Evolutionary conservation across 768 basidiomycete genomes (phyloP), one percentile per base, ranked within the genome.

Genomic region (Collybia sp.): DNA sequence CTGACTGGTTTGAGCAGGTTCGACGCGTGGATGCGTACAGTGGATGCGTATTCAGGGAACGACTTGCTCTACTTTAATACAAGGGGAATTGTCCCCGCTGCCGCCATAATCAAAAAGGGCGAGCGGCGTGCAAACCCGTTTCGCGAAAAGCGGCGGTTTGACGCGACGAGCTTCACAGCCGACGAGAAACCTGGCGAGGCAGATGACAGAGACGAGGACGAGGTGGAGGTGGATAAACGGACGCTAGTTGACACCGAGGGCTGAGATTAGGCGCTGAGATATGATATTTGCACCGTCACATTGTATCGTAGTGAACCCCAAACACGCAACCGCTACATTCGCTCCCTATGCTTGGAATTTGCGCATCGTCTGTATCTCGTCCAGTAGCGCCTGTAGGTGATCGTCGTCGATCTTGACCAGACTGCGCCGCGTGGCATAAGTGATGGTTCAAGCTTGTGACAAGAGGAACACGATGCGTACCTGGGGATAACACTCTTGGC

Each of bases 401-500:
- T 95, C 92, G 52, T 94, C 93, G 49, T 94, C 92, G 42, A 91
- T 80, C 59, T 91, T 91, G 17, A 88, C 82, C 20, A 95, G 75
- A 63, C 92, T 93, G 44, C 5, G 34, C 32, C 39, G 10, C 17
- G 12, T 45, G 40, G 37, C 17, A 42, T 33, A 6, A 34, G 17
- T 43, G 16, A 30, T 12, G 12, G 32, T 31, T 31, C 4, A 42
- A n/a, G 17, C 15, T 34, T 15, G 33, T 10, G 30, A 40, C 12
- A 40, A 35, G 2, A 31, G n/a, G 19, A 43, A 35, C 10, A 11
- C n/a, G 9, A 9, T 32, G 55, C 69, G 15, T 43, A 86, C 92
- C 91, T 94, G 6, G 93, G 93, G 30, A 95, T 71, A 44, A 93
- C 77, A 56, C 92, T 92, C 70, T 93, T 94, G 19, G 92, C 87